These are phyloP conservation scores for Syzygium jambos DNA, from an alignment of 345 rosid genomes.

Conservation along the genomic window DNA sequence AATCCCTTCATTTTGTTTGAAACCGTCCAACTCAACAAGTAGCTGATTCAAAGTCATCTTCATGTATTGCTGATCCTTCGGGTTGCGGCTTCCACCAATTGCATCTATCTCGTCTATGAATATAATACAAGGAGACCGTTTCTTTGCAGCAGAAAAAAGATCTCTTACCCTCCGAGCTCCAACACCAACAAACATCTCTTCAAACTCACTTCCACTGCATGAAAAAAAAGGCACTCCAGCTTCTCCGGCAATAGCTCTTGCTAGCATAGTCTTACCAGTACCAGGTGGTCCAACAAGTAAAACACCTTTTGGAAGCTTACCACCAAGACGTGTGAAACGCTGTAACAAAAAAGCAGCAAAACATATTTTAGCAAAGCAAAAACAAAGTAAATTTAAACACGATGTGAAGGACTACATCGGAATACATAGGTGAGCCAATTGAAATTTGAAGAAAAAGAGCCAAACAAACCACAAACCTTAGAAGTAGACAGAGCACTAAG, in stretches of 20 bases:
- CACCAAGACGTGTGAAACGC: slow-evolving; percentile 97
- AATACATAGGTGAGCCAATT: not conserved
- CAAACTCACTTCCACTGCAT: slow-evolving; percentile 99
- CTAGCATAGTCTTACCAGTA: slow-evolving; percentile 96
- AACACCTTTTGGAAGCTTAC: slow-evolving; percentile 98
- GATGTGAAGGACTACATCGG: not conserved
- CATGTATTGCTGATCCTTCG: slow-evolving; percentile 91
- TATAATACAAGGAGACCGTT: slow-evolving; percentile 89
- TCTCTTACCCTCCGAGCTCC: slow-evolving; percentile 98
- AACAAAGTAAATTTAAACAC: not conserved
- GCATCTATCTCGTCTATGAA: slow-evolving; percentile 99
- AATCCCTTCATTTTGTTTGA: slow-evolving; percentile 95
- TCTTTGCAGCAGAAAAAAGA: slow-evolving; percentile 99
- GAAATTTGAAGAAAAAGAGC: not conserved
- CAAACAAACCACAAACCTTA: not conserved
- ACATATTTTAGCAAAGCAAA: not conserved
- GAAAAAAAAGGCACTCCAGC: slow-evolving; percentile 99
- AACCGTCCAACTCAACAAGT: slow-evolving; percentile 95
- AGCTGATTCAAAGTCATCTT: slow-evolving; percentile 96
- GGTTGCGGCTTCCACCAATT: slow-evolving; percentile 92
- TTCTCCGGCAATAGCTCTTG: slow-evolving; percentile 98
- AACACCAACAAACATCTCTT: slow-evolving; percentile 99
- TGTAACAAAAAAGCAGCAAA: slow-evolving; percentile 16
- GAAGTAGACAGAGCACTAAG: not conserved
- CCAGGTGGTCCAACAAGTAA: slow-evolving; percentile 98